Evolutionary conservation across 202 grass and related monocot genomes (phyloP).

Genomic region (Digitaria exilis): DNA sequence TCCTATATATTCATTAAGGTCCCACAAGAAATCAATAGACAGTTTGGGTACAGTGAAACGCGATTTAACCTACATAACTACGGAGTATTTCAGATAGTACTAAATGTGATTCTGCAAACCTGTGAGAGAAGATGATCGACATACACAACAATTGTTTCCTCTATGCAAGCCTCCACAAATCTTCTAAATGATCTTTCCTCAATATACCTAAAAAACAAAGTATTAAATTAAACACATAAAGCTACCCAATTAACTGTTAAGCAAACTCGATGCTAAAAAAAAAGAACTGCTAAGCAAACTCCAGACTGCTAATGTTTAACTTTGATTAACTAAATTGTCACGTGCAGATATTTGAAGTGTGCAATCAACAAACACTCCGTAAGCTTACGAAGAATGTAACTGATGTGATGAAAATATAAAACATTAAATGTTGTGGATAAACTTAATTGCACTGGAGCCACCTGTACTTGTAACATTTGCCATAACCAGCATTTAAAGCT

Average conservation of each 20-base stretch:
- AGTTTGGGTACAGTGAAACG: constrained; percentile 6
- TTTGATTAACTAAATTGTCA: not conserved
- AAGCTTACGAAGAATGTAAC: not conserved
- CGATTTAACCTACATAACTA: constrained; percentile 6
- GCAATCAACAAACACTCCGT: not conserved
- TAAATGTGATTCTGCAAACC: constrained; percentile 55
- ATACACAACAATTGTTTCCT: constrained; percentile 94
- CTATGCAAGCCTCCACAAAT: constrained; percentile 96
- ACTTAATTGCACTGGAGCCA: constrained; percentile 25
- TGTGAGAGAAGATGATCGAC: constrained; percentile 94
- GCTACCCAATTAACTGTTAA: not conserved
- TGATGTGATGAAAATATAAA: not conserved
- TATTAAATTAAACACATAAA: constrained; percentile 18
- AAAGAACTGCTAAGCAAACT: too few species aligned
- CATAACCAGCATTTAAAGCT: not conserved
- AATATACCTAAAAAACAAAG: constrained; percentile 68
- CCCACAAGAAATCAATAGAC: not conserved
- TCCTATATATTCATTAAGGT: constrained; percentile 1
- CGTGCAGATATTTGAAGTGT: not conserved
- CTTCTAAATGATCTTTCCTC: constrained; percentile 98
- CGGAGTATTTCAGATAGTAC: constrained; percentile 12
- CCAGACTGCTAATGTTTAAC: not conserved
- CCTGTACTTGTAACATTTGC: not conserved
- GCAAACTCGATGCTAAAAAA: too few species aligned
- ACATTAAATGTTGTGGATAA: constrained; percentile 3